Percentiles rank a stretch among this genome's conserved stretches.
Evolutionary conservation across 2,329 filamentous ascomycete genomes (phyloP).

Genomic region (Colletotrichum theobromicola): DNA sequence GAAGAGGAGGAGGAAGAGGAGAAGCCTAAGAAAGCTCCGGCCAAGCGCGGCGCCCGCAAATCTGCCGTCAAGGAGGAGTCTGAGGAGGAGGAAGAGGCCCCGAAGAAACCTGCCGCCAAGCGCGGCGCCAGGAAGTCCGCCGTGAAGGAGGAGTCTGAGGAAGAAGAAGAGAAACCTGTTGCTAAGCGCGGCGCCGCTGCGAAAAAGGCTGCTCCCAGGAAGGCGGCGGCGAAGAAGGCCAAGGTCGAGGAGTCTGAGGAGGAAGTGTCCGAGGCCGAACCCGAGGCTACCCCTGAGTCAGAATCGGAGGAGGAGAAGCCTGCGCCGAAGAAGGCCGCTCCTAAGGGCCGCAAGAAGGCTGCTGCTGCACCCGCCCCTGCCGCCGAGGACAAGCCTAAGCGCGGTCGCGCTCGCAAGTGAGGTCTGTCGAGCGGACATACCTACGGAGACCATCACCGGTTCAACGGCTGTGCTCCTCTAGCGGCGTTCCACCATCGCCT

Average conservation of each 20-base stretch:
- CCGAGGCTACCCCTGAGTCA: slow-evolving; percentile 6
- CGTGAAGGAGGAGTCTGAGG: neutral
- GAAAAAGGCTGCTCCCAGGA: neutral
- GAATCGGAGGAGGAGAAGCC: slow-evolving; percentile 1
- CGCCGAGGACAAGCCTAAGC: slow-evolving; percentile 7
- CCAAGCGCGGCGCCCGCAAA: neutral
- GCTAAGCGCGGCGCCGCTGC: neutral
- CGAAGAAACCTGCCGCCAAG: neutral
- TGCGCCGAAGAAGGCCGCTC: neutral
- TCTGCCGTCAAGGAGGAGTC: neutral
- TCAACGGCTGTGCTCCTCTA: neutral
- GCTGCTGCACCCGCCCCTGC: slow-evolving; percentile 12
- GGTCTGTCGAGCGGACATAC: neutral
- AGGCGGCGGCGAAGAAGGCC: neutral
- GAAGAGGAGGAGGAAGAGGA: neutral
- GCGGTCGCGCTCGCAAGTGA: slow-evolving; percentile 14
- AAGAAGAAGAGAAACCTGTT: neutral
- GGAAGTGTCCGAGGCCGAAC: slow-evolving; percentile 13
- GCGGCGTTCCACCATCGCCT: neutral
- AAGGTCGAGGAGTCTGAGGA: slow-evolving; percentile 28
- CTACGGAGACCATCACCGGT: neutral
- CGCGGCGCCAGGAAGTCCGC: neutral
- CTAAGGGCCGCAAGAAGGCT: slow-evolving; percentile 18
- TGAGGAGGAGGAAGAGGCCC: neutral
- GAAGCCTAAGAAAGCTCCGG: neutral